phyloP scores from a whole-genome alignment of 1,284 basidiomycete species.

The Macrocystidia cucumis region DNA sequence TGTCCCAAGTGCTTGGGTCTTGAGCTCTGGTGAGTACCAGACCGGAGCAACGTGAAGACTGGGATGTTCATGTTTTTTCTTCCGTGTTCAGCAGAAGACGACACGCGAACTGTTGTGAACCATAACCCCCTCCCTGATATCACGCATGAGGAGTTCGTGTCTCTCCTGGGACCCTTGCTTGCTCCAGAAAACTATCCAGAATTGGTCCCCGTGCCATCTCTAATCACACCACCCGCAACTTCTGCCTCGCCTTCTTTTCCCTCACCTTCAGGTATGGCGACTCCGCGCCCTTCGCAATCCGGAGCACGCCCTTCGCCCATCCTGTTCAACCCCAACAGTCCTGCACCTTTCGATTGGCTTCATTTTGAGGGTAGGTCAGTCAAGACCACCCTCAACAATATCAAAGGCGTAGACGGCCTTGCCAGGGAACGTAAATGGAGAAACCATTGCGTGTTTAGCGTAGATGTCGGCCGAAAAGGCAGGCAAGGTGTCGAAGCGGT shows the following conservation, averaged over 20 bases:
- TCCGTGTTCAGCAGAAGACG: conserved; percentile 39
- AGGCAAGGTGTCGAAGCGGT: conserved; percentile 76
- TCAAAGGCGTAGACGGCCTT: conserved; percentile 68
- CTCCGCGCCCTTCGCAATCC: conserved; percentile 28
- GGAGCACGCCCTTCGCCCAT: conserved; percentile 21
- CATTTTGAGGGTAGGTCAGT: conserved; percentile 74
- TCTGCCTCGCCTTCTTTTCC: conserved; percentile 19
- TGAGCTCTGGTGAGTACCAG: conserved; percentile 50
- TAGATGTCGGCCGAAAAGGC: conserved; percentile 64
- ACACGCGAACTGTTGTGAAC: conserved; percentile 64
- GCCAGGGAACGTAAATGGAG: conserved; percentile 77
- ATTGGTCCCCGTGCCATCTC: too few relatives aligned
- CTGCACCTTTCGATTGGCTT: conserved; percentile 76
- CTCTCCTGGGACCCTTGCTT: conserved; percentile 65
- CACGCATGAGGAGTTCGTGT: conserved; percentile 77
- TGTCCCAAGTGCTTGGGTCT: conserved; percentile 75
- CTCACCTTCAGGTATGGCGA: conserved; percentile 28
- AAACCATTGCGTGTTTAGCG: conserved; percentile 67
- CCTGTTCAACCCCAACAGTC: conserved; percentile 39
- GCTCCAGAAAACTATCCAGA: conserved; percentile 65
- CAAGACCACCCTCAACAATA: conserved; percentile 69
- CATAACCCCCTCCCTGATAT: conserved; percentile 81
- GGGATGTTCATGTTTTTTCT: too few relatives aligned
- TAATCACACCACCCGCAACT: conserved; percentile 17
- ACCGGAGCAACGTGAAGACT: too few relatives aligned